These are phyloP conservation scores for Lachancea lanzarotensis DNA, from an alignment of 805 yeast species.

Conservation along the genomic window DNA sequence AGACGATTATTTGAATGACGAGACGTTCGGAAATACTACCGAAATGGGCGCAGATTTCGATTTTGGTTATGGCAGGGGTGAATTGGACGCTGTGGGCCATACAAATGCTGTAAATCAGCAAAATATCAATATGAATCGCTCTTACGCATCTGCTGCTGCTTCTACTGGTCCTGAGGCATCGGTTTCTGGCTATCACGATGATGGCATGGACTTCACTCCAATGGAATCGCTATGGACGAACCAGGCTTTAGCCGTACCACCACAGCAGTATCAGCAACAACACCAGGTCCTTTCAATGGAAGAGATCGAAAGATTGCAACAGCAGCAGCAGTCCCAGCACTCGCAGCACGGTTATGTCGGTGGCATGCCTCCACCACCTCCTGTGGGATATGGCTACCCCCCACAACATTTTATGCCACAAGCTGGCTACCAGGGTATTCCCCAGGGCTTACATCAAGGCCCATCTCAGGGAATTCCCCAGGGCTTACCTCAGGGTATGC, in stretches of 20 bases:
- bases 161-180: slow-evolving; percentile 33
- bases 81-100: slow-evolving; percentile 1
- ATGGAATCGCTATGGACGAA: slow-evolving; percentile 67
- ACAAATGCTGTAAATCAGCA: slow-evolving; percentile 1
- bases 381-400: slow-evolving; percentile 19
- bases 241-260: slow-evolving; percentile 15
- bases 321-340: slow-evolving; percentile 28
- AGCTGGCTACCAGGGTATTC: slow-evolving; percentile 28
- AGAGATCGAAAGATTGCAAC: slow-evolving; percentile 64
- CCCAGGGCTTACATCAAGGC: slow-evolving; percentile 15
- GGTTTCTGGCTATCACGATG: slow-evolving; percentile 10
- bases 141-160: slow-evolving; percentile 31
- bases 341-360: slow-evolving; percentile 24
- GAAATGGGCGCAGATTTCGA: slow-evolving; percentile 33
- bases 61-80: slow-evolving; percentile 28
- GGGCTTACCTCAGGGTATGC: slow-evolving; percentile 10
- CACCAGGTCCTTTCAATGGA: slow-evolving; percentile 58
- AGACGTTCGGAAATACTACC: slow-evolving; percentile 30
- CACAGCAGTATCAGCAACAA: slow-evolving; percentile 26
- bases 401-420: slow-evolving; percentile 26
- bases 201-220: slow-evolving; percentile 44
- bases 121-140: neutral
- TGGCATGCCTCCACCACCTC: slow-evolving; percentile 17
- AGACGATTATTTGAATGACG: slow-evolving; percentile 47
- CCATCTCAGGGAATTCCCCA: slow-evolving; percentile 7